Base-by-base conservation (phyloP, 495 filamentous ascomycete genomes). In the Aspergillus campestris region DNA sequence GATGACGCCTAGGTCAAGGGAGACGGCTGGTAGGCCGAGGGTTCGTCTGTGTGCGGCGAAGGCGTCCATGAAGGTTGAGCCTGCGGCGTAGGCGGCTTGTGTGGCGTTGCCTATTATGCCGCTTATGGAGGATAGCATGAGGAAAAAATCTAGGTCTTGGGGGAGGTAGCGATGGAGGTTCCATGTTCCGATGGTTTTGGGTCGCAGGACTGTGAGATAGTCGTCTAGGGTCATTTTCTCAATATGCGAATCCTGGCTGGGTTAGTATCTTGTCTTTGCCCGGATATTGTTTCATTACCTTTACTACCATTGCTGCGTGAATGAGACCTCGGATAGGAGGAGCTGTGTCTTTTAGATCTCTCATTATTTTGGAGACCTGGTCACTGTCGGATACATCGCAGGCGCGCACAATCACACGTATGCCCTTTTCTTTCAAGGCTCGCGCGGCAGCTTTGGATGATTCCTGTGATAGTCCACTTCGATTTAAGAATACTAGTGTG, bases 1-100 rank as follows among this genome's bases (percentile, higher is more conserved):
- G 28, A 82, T 72, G 0, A 71, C 64, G 1, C 73, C 78, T 1
- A 84, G 67, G 44, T 81, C 76, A 12, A 84, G 58, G 4, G 73
- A 73, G 0, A 77, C 35, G 18, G 51, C 50, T 6, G 56, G 50
- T 0, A 60, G 48, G 4, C 53, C 55, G 0, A 57, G 42, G 0
- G 45, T 42, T 31, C 51, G 46, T 8, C 63, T 51, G 35, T 67
- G 60, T 5, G 51, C 50, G 6, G 66, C 64, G 18, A 72, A 58
- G 1, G 53, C 49, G 40, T 72, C 68, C 53, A 61, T 60, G 49
- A 61, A 72, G 6, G 59, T 55, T 13, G 55, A 60, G 8, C 70
- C 78, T 1, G 75, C 71, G 7, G 74, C 66, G 48, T 81, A 81
- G 31, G 73, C 72, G 6, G 70, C 69, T 48, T 80, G 77, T 0